phyloP scores from a whole-genome alignment of 208 protist genomes.

The Vickermania ingenoplastis region DNA sequence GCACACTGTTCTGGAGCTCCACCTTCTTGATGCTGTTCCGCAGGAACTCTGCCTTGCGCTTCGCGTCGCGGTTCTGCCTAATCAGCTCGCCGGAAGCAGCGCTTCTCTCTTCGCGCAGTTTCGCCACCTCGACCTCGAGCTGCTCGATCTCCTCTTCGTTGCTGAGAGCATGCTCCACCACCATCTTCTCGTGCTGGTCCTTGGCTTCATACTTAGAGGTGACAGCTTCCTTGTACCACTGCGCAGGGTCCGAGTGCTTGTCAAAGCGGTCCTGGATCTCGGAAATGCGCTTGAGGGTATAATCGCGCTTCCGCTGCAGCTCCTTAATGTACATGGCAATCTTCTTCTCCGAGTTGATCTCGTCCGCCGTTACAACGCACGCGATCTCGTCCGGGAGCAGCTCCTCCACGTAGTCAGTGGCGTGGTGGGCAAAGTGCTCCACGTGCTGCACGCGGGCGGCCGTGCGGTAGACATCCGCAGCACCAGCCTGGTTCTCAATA shows the following conservation, averaged over 20 bases:
- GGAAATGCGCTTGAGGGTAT: constrained; percentile 13
- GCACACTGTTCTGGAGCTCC: constrained; percentile 44
- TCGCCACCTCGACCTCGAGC: constrained; percentile 34
- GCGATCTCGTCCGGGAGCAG: constrained; percentile 46
- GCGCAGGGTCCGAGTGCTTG: too few relatives aligned
- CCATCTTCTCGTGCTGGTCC: constrained; percentile 1
- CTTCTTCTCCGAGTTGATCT: constrained; percentile 47
- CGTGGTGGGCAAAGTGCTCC: constrained; percentile 38
- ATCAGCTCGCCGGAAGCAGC: too few relatives aligned
- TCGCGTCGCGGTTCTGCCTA: constrained; percentile 25
- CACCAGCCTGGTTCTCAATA: too few relatives aligned
- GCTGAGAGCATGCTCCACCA: constrained; percentile 15
- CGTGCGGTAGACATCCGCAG: constrained; percentile 33
- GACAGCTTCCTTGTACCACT: too few relatives aligned
- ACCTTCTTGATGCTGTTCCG: constrained; percentile 23
- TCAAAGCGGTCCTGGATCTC: too few relatives aligned
- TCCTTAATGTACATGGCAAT: constrained; percentile 53
- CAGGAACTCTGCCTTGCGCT: constrained; percentile 33
- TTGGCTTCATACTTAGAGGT: constrained; percentile 9
- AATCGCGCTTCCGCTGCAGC: constrained; percentile 43
- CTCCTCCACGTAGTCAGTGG: constrained; percentile 26
- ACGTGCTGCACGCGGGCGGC: constrained; percentile 66
- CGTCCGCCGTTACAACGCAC: constrained; percentile 38
- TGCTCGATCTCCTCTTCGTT: constrained; percentile 14
- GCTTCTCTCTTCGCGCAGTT: too few relatives aligned